phyloP scores from a whole-genome alignment of 2,329 filamentous ascomycete genomes.

The Pseudocercospora eumusae region DNA sequence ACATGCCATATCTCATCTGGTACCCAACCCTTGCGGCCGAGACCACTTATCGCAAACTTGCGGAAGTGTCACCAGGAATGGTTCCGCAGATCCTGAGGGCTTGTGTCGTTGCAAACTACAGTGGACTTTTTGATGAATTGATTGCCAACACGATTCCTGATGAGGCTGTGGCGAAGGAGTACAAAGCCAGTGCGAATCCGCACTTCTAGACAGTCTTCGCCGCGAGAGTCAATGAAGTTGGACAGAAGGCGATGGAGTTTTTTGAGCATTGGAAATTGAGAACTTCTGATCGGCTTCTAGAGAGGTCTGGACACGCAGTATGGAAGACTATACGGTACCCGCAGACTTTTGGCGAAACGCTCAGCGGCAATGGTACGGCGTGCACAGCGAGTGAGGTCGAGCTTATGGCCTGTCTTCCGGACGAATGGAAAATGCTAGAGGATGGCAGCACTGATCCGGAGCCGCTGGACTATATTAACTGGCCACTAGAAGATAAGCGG shows the following conservation, averaged over 20 bases:
- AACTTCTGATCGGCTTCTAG: background rate
- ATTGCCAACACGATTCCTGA: constrained; percentile 4
- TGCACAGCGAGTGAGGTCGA: background rate
- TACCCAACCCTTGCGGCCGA: constrained; percentile 22
- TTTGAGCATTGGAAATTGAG: constrained; percentile 3
- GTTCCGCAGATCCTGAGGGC: constrained; percentile 22
- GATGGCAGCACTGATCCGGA: background rate
- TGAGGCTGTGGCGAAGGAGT: constrained; percentile 14
- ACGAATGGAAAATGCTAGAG: constrained; percentile 13
- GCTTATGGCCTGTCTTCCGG: constrained; percentile 13
- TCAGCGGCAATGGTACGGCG: constrained; percentile 2
- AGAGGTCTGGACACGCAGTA: background rate
- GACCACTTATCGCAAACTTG: constrained; percentile 22
- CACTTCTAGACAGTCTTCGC: constrained; percentile 6
- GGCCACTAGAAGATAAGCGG: constrained; percentile 1
- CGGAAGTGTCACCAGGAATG: constrained; percentile 20
- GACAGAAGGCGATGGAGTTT: background rate
- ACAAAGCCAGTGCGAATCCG: background rate
- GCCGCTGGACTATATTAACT: constrained; percentile 11
- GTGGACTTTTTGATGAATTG: constrained; percentile 23
- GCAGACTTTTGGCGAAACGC: background rate
- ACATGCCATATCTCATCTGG: constrained; percentile 29
- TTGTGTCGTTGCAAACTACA: constrained; percentile 24
- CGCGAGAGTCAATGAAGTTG: constrained; percentile 4
- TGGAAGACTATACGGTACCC: constrained; percentile 6